Conservation (phyloP, 768 basidiomycete species). For the Nevesoporus exiguus region DNA sequence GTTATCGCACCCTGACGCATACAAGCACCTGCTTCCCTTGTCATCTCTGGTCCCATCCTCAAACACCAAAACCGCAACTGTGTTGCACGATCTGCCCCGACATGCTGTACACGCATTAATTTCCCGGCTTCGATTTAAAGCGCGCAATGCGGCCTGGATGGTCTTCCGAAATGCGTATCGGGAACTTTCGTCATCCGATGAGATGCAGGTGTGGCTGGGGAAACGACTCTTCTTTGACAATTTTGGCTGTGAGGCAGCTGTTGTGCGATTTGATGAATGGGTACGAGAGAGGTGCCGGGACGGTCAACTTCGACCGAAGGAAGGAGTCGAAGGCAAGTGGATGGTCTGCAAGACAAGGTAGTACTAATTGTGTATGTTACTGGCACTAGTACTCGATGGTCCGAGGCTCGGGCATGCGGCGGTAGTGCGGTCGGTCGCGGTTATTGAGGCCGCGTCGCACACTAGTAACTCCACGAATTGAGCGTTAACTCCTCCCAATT, state of each 20-base stretch:
- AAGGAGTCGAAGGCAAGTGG: constrained; percentile 58
- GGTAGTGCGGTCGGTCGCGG: too few species aligned
- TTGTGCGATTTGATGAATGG: constrained; percentile 50
- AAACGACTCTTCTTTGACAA: constrained; percentile 46
- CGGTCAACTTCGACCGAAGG: constrained; percentile 55
- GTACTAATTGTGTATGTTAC: neutral
- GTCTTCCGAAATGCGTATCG: constrained; percentile 61
- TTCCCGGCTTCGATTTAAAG: constrained; percentile 46
- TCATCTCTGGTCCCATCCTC: constrained; percentile 4
- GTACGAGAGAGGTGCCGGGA: constrained; percentile 37
- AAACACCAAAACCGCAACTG: neutral
- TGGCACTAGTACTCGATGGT: too few species aligned
- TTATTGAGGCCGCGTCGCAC: too few species aligned
- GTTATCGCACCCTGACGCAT: constrained; percentile 36
- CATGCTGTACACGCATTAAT: constrained; percentile 45
- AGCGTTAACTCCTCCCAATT: too few species aligned
- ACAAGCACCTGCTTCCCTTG: constrained; percentile 20
- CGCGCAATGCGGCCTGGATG: constrained; percentile 53
- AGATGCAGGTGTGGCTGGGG: constrained; percentile 46
- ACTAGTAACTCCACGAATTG: too few species aligned
- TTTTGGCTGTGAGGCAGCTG: constrained; percentile 27
- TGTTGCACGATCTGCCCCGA: constrained; percentile 27
- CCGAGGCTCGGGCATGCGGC: too few species aligned
- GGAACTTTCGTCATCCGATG: constrained; percentile 44
- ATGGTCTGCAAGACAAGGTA: constrained; percentile 49